Evolutionary conservation across 2,329 filamentous ascomycete genomes (phyloP).

Genomic region (Colletotrichum sp.): DNA sequence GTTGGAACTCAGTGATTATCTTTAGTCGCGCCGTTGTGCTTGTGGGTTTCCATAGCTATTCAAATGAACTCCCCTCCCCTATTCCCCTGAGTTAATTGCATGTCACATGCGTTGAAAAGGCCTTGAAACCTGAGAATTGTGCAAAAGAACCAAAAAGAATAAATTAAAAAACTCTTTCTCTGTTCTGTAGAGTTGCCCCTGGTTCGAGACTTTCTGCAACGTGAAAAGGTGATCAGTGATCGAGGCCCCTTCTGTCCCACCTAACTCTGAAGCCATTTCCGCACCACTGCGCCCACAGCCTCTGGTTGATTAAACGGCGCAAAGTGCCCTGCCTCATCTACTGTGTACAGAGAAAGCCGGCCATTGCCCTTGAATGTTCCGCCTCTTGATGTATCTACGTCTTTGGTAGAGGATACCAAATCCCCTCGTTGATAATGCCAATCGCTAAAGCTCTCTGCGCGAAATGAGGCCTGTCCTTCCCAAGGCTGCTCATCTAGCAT

Average conservation of each 20-base stretch:
- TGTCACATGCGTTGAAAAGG: too few species aligned
- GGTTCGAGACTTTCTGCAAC: too few species aligned
- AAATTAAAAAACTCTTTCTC: too few species aligned
- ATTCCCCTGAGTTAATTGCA: not conserved
- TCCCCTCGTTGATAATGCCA: not conserved
- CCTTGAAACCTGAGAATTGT: too few species aligned
- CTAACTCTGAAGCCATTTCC: not conserved
- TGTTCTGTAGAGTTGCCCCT: too few species aligned
- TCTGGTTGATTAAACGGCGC: not conserved
- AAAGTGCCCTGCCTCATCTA: not conserved
- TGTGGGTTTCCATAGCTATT: too few species aligned
- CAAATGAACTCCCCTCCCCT: not conserved
- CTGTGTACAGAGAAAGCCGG: not conserved
- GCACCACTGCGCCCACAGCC: not conserved
- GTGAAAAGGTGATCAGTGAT: too few species aligned
- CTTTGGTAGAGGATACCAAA: not conserved
- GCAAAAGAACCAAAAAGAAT: too few species aligned
- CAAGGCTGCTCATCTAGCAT: not conserved
- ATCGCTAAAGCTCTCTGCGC: not conserved
- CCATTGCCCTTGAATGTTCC: not conserved
- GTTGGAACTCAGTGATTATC: too few species aligned
- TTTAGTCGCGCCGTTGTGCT: too few species aligned
- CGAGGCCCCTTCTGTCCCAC: too few species aligned
- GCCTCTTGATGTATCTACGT: not conserved
- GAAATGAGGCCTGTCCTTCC: not conserved